Conservation (phyloP, 306 rosid genomes). For the Lablab purpureus region DNA sequence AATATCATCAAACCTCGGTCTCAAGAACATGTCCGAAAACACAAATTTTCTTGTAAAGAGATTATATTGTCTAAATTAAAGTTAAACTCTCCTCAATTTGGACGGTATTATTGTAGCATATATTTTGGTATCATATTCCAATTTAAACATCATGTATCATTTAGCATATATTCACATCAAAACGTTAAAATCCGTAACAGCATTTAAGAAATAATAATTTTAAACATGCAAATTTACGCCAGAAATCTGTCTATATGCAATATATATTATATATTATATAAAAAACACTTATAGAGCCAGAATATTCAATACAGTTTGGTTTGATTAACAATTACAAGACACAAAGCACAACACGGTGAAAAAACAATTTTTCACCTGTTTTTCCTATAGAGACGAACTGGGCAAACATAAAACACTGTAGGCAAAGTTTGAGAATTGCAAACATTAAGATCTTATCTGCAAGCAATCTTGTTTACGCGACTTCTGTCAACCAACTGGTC, state of each 20-base stretch:
- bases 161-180: background rate
- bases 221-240: slow-evolving; percentile 9
- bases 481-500: slow-evolving; percentile 47
- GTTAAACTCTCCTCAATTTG: background rate
- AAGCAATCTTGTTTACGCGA: slow-evolving; percentile 44
- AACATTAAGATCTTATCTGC: slow-evolving; percentile 21
- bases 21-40: background rate
- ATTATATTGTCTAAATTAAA: too few relatives aligned
- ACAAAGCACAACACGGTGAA: slow-evolving; percentile 41
- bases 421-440: slow-evolving; percentile 54
- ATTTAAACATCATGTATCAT: background rate
- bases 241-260: too few relatives aligned
- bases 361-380: slow-evolving; percentile 43
- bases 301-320: slow-evolving; percentile 18
- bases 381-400: slow-evolving; percentile 55
- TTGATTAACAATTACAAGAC: slow-evolving; percentile 5
- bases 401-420: slow-evolving; percentile 51
- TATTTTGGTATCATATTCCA: background rate
- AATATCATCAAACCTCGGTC: too few relatives aligned
- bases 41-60: background rate
- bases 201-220: background rate
- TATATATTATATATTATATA: background rate
- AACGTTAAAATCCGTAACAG: background rate
- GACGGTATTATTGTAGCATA: background rate
- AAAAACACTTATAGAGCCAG: slow-evolving; percentile 6